Conservation (phyloP, 768 basidiomycete species). For the Porphyrellus cyaneotinctus region DNA sequence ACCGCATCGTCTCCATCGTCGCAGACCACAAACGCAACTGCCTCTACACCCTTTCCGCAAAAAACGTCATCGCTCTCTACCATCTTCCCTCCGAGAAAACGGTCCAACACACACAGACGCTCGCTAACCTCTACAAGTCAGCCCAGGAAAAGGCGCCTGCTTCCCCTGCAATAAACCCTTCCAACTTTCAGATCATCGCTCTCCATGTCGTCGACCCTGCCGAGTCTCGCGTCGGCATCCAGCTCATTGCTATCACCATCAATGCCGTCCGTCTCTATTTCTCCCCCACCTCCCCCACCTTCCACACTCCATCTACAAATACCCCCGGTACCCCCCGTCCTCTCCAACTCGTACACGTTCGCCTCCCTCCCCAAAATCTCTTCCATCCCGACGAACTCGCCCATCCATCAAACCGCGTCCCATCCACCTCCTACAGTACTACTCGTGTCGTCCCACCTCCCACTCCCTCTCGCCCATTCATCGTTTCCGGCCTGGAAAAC, state of each 20-base stretch:
- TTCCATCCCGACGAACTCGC: constrained; percentile 72
- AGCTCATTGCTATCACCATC: constrained; percentile 75
- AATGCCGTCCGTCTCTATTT: constrained; percentile 88
- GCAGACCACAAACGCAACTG: constrained; percentile 66
- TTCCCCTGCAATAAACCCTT: constrained; percentile 64
- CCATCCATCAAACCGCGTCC: constrained; percentile 44
- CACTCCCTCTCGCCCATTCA: constrained; percentile 51
- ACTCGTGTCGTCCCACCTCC: constrained; percentile 42
- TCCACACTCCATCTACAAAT: constrained; percentile 39
- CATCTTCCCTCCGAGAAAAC: constrained; percentile 58
- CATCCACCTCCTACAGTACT: constrained; percentile 42
- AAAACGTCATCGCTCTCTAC: constrained; percentile 64
- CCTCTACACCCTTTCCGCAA: constrained; percentile 73
- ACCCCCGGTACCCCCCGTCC: constrained; percentile 30
- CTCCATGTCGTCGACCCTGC: constrained; percentile 64
- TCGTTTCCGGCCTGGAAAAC: constrained; percentile 54
- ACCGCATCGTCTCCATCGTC: constrained; percentile 65
- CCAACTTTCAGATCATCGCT: constrained; percentile 64
- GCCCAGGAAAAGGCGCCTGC: constrained; percentile 82
- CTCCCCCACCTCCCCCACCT: constrained; percentile 47
- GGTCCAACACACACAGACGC: constrained; percentile 67
- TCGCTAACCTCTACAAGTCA: constrained; percentile 69
- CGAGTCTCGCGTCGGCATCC: constrained; percentile 67
- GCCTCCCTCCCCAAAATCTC: constrained; percentile 71
- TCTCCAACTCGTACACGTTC: constrained; percentile 72